Conservation (phyloP, 2,329 filamentous ascomycete species). For the Thermomyces lanuginosus region DNA sequence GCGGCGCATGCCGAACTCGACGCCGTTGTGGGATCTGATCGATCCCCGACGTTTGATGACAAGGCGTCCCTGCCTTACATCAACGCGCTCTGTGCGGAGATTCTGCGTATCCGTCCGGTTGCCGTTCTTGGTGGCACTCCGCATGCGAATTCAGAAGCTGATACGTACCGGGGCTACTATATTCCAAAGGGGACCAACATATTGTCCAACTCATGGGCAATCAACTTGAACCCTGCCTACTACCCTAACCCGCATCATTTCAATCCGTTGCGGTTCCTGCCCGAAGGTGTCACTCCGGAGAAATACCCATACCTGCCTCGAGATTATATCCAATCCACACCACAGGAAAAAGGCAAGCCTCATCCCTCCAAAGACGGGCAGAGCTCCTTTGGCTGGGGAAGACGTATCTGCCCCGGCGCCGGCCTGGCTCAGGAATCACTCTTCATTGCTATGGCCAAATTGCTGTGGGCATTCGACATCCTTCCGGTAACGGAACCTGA, state of each 20-base stretch:
- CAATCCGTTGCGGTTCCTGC: constrained; percentile 9
- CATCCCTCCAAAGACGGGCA: constrained; percentile 22
- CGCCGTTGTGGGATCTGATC: constrained; percentile 11
- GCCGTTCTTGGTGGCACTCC: constrained; percentile 29
- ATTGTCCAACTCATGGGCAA: constrained; percentile 10
- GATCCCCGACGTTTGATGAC: constrained; percentile 15
- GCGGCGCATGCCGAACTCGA: constrained; percentile 22
- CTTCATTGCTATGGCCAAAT: constrained; percentile 14
- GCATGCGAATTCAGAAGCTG: constrained; percentile 30
- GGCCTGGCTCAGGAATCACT: constrained; percentile 38
- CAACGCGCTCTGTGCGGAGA: constrained; percentile 14
- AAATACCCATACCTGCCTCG: constrained; percentile 2
- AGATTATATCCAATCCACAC: constrained; percentile 2
- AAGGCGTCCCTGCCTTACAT: constrained; percentile 14
- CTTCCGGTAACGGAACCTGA: constrained; percentile 6
- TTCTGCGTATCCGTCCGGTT: constrained; percentile 18
- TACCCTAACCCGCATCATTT: constrained; percentile 11
- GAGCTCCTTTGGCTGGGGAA: constrained; percentile 37
- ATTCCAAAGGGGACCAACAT: constrained; percentile 33
- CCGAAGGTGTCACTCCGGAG: background rate
- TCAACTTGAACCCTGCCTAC: constrained; percentile 9
- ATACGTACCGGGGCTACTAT: constrained; percentile 28
- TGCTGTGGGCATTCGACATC: constrained; percentile 12
- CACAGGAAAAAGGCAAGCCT: constrained; percentile 5
- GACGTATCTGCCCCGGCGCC: constrained; percentile 34